Base-by-base conservation (phyloP, 805 yeast genomes). In the Lachancea kluyveri region DNA sequence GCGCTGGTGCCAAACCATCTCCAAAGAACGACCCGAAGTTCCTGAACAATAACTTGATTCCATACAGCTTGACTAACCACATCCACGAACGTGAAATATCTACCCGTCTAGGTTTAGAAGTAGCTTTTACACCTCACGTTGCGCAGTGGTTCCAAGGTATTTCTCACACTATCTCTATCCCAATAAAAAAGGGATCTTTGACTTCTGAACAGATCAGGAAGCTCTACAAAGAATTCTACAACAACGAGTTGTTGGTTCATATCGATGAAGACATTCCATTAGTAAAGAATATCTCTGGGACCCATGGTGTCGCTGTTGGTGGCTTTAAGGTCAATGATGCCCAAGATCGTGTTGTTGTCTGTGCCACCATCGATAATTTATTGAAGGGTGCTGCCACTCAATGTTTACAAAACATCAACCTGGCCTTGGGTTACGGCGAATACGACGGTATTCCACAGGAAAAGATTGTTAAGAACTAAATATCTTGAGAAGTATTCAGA, bases 111-210 rank as follows among this genome's bases (percentile, higher is more conserved):
- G 94, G 94, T 3, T 62, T 65, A 25, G 72, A 75, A 20, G 86
- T 92, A 30, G 90, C 95, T 4, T 92, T 92, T 59, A 76, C 83
- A 43, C 98, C 99, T 13, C 99, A 92, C 53, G 99, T 92, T 39
- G 98, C 96, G 2, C 94, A 82, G 58, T 92, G 98, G 98, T 92
- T 92, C 77, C 97, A 94, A 64, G 99, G 99, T 48, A 92, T 92
- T 46, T 72, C 95, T 2, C 83, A 83, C 51, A 90, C 99, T 13
- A 79, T 92, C 34, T 78, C 86, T 24, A 82, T 92, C 38, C 98
- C 98, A 31, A 72, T 92, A 52, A 79, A 74, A 48, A 66, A 72
- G 40, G 68, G 74, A 32, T 65, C 69, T 24, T 63, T 88, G 43
- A 74, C 90, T 6, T 70, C 92, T 8, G 76, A 94, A 56, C 95